Evolutionary conservation across 768 basidiomycete genomes (phyloP).

Genomic region (Gloeopeniophorella convolvens): DNA sequence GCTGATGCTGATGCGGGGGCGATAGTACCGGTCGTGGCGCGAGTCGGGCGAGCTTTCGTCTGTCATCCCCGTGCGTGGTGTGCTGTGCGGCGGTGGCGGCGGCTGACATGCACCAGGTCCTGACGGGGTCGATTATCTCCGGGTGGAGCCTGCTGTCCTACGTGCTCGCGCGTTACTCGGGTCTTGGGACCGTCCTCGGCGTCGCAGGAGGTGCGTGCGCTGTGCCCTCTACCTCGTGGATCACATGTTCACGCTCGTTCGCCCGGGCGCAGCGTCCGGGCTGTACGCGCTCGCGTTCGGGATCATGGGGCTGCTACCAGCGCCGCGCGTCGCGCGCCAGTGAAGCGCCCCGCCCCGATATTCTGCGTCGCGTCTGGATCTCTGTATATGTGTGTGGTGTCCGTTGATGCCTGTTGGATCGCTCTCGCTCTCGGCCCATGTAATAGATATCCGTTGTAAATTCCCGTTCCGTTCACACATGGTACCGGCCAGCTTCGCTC

Average conservation of each 20-base stretch:
- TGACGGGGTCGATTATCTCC: constrained; percentile 62
- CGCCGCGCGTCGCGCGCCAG: constrained; percentile 32
- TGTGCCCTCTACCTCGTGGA: constrained; percentile 34
- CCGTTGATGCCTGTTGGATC: not conserved
- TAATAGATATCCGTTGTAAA: too few species aligned
- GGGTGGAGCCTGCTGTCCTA: constrained; percentile 61
- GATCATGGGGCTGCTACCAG: constrained; percentile 65
- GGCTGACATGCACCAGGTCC: constrained; percentile 29
- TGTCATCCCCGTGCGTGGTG: constrained; percentile 51
- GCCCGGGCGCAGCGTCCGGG: constrained; percentile 45
- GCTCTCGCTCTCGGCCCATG: too few species aligned
- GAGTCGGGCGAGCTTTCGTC: constrained; percentile 61
- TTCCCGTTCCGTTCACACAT: too few species aligned
- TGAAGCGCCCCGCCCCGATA: too few species aligned
- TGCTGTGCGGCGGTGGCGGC: too few species aligned
- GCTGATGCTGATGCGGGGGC: too few species aligned
- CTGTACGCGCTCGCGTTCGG: constrained; percentile 68
- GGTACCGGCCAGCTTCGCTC: too few species aligned
- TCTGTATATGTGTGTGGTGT: not conserved
- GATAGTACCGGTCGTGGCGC: constrained; percentile 74
- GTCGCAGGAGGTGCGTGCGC: constrained; percentile 36
- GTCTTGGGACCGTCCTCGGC: constrained; percentile 57
- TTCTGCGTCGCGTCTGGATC: too few species aligned
- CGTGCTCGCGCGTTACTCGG: constrained; percentile 62
- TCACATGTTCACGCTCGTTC: not conserved